Conservation (phyloP, 2,329 filamentous ascomycete genomes). For the Aspergillus fischeri region DNA sequence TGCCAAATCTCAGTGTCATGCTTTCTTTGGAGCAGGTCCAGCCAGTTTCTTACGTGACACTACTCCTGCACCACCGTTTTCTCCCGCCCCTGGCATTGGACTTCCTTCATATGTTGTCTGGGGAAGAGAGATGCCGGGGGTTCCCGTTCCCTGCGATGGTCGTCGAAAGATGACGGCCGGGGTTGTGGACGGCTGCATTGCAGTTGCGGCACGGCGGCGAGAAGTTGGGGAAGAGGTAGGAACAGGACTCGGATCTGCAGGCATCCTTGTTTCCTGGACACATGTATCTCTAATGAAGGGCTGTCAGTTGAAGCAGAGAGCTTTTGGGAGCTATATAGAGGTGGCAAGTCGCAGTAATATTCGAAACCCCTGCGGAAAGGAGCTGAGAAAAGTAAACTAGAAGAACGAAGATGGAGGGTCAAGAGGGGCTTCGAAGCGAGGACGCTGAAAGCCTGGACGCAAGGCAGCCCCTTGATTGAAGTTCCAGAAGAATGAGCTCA, state of each 20-base stretch:
- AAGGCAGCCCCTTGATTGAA: constrained; percentile 26
- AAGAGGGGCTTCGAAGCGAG: background rate
- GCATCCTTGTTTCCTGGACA: background rate
- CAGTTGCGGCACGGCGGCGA: constrained; percentile 28
- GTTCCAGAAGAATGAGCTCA: constrained; percentile 13
- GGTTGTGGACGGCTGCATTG: constrained; percentile 23
- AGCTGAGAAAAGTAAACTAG: background rate
- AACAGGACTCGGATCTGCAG: constrained; percentile 47
- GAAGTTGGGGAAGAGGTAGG: constrained; percentile 31
- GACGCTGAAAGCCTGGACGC: background rate
- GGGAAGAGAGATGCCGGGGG: constrained; percentile 32
- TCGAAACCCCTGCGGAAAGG: background rate
- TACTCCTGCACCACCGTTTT: constrained; percentile 34
- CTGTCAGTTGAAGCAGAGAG: background rate
- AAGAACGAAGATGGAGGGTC: background rate
- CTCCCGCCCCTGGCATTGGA: constrained; percentile 23
- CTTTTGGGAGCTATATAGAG: background rate
- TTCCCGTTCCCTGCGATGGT: constrained; percentile 47
- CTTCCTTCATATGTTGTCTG: constrained; percentile 22
- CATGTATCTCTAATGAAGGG: background rate
- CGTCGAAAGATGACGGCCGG: constrained; percentile 43
- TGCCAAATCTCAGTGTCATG: constrained; percentile 20
- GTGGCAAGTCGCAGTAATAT: background rate
- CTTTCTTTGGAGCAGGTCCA: background rate
- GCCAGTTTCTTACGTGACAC: constrained; percentile 36